A percentile compares a stretch with the other conserved stretches of the same genome.
These are phyloP conservation scores for Wallacemonas sp. DNA, from an alignment of 208 protist genomes.

Conservation along the genomic window DNA sequence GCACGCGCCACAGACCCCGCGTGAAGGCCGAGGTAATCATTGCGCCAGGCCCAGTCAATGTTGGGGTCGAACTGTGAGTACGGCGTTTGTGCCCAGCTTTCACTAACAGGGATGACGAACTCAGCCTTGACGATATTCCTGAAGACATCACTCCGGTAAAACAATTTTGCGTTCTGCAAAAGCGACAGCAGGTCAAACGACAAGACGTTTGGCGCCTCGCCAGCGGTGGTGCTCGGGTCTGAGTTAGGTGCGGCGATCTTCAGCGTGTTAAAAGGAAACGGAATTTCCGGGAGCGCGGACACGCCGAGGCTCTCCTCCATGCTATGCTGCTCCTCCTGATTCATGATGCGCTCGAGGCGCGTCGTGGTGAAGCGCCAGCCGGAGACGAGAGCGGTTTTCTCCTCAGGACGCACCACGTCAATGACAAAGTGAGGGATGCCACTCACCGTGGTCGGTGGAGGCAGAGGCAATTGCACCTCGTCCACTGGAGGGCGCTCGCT, in stretches of 20 bases:
- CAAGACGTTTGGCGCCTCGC: slow-evolving; percentile 34
- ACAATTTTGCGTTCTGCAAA: slow-evolving; percentile 48
- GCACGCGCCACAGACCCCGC: slow-evolving; percentile 5
- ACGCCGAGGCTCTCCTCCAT: slow-evolving; percentile 51
- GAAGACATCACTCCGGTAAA: slow-evolving; percentile 63
- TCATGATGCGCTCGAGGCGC: slow-evolving; percentile 64
- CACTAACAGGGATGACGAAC: slow-evolving; percentile 62
- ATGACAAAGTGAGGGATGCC: slow-evolving; percentile 42
- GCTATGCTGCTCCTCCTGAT: slow-evolving; percentile 47
- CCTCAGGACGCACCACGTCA: slow-evolving; percentile 33
- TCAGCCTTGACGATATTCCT: slow-evolving; percentile 25
- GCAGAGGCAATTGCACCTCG: slow-evolving; percentile 1
- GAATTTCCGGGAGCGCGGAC: slow-evolving; percentile 68
- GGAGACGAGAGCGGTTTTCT: slow-evolving; percentile 23
- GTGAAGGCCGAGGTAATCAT: slow-evolving; percentile 60
- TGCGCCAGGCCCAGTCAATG: slow-evolving; percentile 88
- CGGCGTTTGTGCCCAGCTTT: slow-evolving; percentile 47
- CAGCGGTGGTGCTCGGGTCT: neutral
- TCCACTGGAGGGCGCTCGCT: neutral
- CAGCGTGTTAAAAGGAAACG: slow-evolving; percentile 70
- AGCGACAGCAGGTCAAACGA: slow-evolving; percentile 49
- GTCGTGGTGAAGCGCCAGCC: slow-evolving; percentile 66
- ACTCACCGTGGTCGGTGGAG: slow-evolving; percentile 20
- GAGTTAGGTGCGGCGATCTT: slow-evolving; percentile 18
- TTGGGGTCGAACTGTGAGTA: slow-evolving; percentile 64